Evolutionary conservation across 176 grass and related monocot species (phyloP), one percentile per base, ranked within the genome.

Genomic region (Paspalum vaginatum): DNA sequence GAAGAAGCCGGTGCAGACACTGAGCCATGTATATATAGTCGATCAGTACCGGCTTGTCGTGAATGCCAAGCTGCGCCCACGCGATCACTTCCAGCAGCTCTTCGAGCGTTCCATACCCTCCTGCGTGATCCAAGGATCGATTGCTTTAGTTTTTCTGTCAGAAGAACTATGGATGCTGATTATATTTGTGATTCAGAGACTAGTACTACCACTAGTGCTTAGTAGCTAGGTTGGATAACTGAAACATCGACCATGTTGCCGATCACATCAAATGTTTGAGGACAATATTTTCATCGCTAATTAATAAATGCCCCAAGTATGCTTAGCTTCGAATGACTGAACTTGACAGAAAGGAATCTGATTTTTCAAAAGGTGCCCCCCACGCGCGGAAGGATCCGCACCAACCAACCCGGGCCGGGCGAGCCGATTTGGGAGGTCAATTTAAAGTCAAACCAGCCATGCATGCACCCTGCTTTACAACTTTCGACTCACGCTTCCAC

Each of bases 61-160:
- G 92, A 21, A 94, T 94, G 75, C 92, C 92, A 52, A 94, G 86
- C 64, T 94, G 88, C 50, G 88, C 87, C 92, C 88, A 94, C 5
- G 88, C 79, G 21, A 94, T 91, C 20, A 94, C 85, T 74, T 91
- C 92, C 8, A 94, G 70, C 10, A 94, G 81, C 68, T 94, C 92
- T 61, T 91, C 92, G 18, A 94, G 89, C n/a, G 92, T 94, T 61
- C 92, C 92, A 14, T 89, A 94, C 0, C 88, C 92, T 8, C 92
- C 91, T 93, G 72, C n/a, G 78, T 38, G 42, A 43, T 25, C 61
- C 3, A 42, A 14, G 62, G 8, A 65, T 17, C 20, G 42, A 4
- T 32, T 3, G 32, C 32, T 53, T 26, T 16, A 70, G n/a, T 53
- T 66, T 78, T 38, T 65, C 0, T 78, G 27, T 15, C 45, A 51